phyloP scores from a whole-genome alignment of 1,284 basidiomycete species.

The Schizophyllum amplum region DNA sequence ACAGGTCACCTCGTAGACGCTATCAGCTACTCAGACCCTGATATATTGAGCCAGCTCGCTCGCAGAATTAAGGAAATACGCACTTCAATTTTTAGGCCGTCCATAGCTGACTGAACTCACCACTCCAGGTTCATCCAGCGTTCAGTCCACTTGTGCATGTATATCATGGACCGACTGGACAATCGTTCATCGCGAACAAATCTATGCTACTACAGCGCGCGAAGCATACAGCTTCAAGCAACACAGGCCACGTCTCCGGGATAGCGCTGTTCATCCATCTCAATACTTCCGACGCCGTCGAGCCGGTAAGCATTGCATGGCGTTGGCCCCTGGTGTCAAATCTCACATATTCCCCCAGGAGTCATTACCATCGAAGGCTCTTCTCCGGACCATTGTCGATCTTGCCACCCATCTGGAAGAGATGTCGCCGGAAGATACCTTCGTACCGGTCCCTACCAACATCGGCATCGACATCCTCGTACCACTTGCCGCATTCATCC shows the following conservation, averaged over 20 bases:
- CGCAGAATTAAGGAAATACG: too few relatives aligned
- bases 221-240: background rate
- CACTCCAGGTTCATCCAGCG: too few relatives aligned
- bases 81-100: too few relatives aligned
- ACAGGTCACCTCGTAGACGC: background rate
- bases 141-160: too few relatives aligned
- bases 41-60: too few relatives aligned
- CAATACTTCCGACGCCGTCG: background rate
- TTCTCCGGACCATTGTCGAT: background rate
- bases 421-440: background rate
- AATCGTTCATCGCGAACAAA: background rate
- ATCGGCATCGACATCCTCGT: slow-evolving; percentile 19
- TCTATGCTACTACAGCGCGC: background rate
- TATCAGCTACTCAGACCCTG: background rate
- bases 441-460: background rate
- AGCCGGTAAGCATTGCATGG: too few relatives aligned
- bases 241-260: background rate
- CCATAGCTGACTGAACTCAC: too few relatives aligned
- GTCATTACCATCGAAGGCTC: too few relatives aligned
- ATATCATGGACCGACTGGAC: too few relatives aligned
- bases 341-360: too few relatives aligned
- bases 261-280: background rate
- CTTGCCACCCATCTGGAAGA: background rate
- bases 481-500: slow-evolving; percentile 43
- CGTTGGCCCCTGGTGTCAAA: too few relatives aligned